Evolutionary conservation across 2,329 filamentous ascomycete species (phyloP).

Genomic region (Cladophialophora bantiana): DNA sequence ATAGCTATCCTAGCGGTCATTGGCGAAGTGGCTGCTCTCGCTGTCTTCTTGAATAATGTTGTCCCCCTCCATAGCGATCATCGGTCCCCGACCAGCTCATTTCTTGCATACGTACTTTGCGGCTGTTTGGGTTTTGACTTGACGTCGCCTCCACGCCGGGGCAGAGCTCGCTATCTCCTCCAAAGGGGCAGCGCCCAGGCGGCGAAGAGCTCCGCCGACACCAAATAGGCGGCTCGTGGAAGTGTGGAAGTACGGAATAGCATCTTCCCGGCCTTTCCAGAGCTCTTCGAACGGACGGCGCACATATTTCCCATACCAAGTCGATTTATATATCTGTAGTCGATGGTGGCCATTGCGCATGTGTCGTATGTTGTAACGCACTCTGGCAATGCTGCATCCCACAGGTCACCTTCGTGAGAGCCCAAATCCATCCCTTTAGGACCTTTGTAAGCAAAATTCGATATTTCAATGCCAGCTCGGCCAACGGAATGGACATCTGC

Average conservation of each 20-base stretch:
- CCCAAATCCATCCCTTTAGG: background rate
- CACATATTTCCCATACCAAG: background rate
- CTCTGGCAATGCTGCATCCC: conserved; percentile 3
- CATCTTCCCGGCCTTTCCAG: conserved; percentile 11
- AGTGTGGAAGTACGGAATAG: conserved; percentile 8
- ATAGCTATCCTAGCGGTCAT: background rate
- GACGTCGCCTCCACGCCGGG: background rate
- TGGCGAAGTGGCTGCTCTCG: background rate
- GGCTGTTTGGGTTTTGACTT: background rate
- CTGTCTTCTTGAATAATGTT: background rate
- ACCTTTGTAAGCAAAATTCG: background rate
- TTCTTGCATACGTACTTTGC: background rate
- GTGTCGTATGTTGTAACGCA: background rate
- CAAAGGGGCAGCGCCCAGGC: background rate
- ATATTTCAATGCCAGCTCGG: background rate
- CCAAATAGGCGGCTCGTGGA: conserved; percentile 9
- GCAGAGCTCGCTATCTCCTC: background rate
- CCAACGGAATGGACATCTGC: conserved; percentile 3
- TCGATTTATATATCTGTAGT: background rate
- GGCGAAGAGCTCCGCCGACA: conserved; percentile 5
- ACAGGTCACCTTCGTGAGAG: background rate
- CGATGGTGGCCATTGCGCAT: conserved; percentile 1
- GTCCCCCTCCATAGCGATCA: background rate
- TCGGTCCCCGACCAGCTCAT: background rate
- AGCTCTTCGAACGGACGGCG: background rate